phyloP scores from a whole-genome alignment of 306 rosid species.

The Ammopiptanthus mongolicus region DNA sequence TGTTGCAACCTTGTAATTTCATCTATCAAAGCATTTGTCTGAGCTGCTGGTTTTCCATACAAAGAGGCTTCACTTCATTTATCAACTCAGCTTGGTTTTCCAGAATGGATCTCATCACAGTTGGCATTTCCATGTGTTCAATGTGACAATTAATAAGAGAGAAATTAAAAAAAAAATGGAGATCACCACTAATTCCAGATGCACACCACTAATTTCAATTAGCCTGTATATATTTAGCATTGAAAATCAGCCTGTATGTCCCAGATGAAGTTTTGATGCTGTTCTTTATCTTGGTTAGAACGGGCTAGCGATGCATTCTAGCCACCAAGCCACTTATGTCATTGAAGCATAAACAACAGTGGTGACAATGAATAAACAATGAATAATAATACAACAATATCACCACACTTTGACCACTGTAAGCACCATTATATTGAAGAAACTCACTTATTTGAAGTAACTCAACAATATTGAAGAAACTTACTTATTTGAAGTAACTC shows the following conservation, averaged over 20 bases:
- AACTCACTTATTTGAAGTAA: no score
- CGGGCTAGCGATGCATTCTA: no score
- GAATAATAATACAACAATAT: constrained; percentile 47
- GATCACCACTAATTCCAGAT: constrained; percentile 1
- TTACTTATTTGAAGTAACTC: no score
- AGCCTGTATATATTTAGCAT: no score
- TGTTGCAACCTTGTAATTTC: constrained; percentile 2
- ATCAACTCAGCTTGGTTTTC: constrained; percentile 89
- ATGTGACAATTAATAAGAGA: constrained; percentile 14
- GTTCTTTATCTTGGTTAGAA: no score
- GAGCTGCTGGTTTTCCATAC: constrained; percentile 85
- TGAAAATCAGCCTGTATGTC: no score
- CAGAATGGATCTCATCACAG: constrained; percentile 52
- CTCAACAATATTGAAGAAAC: no score
- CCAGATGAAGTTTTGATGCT: no score
- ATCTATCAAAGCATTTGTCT: constrained; percentile 69
- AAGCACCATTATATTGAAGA: constrained; percentile 61
- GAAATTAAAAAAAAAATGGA: constrained; percentile 2
- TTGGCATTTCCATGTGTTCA: constrained; percentile 64
- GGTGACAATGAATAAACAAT: no score
- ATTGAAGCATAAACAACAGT: no score
- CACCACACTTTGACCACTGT: constrained; percentile 75
- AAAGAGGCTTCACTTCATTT: constrained; percentile 80
- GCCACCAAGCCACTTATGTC: no score
- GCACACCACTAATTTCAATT: constrained; percentile 86